phyloP scores from a whole-genome alignment of 345 rosid species.

The Isatis tinctoria region DNA sequence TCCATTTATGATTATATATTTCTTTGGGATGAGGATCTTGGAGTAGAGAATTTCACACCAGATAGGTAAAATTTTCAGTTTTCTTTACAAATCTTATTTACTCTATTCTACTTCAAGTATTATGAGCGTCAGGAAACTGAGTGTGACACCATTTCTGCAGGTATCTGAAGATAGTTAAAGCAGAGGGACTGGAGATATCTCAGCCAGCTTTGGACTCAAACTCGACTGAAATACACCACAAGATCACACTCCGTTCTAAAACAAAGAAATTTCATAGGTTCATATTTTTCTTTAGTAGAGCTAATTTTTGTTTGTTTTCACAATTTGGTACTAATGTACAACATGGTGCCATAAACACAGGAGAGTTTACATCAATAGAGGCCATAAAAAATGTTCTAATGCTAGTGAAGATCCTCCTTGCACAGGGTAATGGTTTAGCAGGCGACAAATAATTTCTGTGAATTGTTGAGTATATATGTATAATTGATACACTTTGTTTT shows the following conservation, averaged over 20 bases:
- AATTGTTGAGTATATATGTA: background rate
- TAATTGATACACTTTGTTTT: background rate
- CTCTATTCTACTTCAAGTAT: background rate
- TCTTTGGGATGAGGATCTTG: conserved; percentile 99
- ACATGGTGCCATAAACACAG: conserved; percentile 17
- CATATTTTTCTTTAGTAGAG: background rate
- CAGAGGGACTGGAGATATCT: conserved; percentile 89
- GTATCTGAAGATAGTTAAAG: conserved; percentile 68
- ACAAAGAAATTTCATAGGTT: conserved; percentile 72
- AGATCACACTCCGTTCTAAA: conserved; percentile 80
- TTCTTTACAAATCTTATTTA: background rate
- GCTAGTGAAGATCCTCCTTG: conserved; percentile 92
- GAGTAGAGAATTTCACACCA: conserved; percentile 76
- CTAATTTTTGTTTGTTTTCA: background rate
- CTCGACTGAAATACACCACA: conserved; percentile 89
- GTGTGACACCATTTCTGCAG: conserved; percentile 35
- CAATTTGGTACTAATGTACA: background rate
- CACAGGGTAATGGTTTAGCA: conserved; percentile 60
- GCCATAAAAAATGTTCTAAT: conserved; percentile 49
- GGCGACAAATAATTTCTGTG: background rate
- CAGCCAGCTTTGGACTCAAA: conserved; percentile 93
- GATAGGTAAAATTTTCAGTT: conserved; percentile 43
- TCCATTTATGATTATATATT: conserved; percentile 81
- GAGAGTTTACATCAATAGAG: conserved; percentile 27
- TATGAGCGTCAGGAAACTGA: background rate